Evolutionary conservation across 1,139 yeast species (phyloP).

Genomic region (Arxiozyma bovina): DNA sequence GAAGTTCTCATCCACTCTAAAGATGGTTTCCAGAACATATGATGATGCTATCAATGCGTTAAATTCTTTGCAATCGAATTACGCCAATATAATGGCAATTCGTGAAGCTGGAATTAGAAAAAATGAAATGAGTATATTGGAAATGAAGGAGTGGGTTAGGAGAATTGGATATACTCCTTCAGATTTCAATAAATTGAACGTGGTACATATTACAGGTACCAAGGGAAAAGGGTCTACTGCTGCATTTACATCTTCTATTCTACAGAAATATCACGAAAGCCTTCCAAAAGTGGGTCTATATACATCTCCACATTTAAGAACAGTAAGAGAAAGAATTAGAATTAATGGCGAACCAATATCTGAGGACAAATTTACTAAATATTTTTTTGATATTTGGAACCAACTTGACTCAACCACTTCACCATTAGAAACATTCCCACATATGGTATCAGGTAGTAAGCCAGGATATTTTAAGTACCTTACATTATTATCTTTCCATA

Average conservation of each 20-base stretch:
- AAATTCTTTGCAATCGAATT: conserved; percentile 84
- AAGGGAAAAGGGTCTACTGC: conserved; percentile 98
- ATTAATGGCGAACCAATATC: conserved; percentile 80
- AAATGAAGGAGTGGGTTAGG: conserved; percentile 85
- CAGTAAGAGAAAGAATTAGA: conserved; percentile 86
- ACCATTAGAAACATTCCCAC: conserved; percentile 54
- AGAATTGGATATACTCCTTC: conserved; percentile 69
- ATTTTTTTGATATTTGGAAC: conserved; percentile 94
- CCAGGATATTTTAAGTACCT: conserved; percentile 92
- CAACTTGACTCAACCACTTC: conserved; percentile 52
- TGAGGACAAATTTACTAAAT: conserved; percentile 71
- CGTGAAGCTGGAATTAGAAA: conserved; percentile 62
- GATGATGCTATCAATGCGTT: conserved; percentile 77
- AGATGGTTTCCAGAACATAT: conserved; percentile 25
- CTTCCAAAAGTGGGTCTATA: conserved; percentile 66
- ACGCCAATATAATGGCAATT: conserved; percentile 78
- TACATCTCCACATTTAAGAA: conserved; percentile 90
- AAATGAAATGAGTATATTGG: conserved; percentile 67
- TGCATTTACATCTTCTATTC: conserved; percentile 81
- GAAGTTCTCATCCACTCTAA: conserved; percentile 15
- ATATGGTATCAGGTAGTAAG: conserved; percentile 60
- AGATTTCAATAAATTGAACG: conserved; percentile 66
- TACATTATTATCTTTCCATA: conserved; percentile 84
- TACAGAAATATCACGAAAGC: conserved; percentile 46
- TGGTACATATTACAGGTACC: conserved; percentile 92